Percentiles rank a stretch among this genome's conserved stretches.
Evolutionary conservation across 202 grass and related monocot species (phyloP).

Genomic region (Carex sylvatica): DNA sequence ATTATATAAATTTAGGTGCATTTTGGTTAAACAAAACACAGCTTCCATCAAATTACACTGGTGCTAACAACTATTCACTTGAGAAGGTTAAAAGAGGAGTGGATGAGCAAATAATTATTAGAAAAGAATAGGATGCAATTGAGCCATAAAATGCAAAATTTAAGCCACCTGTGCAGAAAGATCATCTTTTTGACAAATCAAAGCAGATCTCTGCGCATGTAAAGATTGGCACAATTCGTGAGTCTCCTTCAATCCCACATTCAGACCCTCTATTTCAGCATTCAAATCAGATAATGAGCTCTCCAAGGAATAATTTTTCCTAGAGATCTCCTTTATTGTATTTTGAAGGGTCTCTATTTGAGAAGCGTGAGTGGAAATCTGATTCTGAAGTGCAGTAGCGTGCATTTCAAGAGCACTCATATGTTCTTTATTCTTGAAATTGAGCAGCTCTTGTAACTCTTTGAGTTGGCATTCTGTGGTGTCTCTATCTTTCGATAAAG

Average conservation of each 20-base stretch:
- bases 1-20: background rate
- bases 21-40: background rate
- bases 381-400: conserved; percentile 13
- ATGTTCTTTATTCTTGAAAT: conserved; percentile 20
- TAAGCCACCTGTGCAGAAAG: conserved; percentile 23
- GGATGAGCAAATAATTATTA: background rate
- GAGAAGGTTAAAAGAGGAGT: background rate
- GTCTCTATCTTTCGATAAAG: conserved; percentile 21
- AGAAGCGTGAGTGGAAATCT: conserved; percentile 19
- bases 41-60: background rate
- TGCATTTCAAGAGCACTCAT: conserved; percentile 34
- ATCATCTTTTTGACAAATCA: conserved; percentile 23
- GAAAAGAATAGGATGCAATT: background rate
- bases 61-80: background rate
- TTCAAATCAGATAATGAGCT: conserved; percentile 81
- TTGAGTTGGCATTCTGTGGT: conserved; percentile 13
- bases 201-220: conserved; percentile 17
- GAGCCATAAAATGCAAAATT: conserved; percentile 13
- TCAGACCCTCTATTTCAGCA: conserved; percentile 61
- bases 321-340: conserved; percentile 37
- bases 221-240: conserved; percentile 17
- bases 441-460: conserved; percentile 16
- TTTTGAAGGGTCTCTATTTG: conserved; percentile 23
- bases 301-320: conserved; percentile 63
- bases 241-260: conserved; percentile 43